Conservation (phyloP, 306 rosid genomes). For the Begonia masoniana region DNA sequence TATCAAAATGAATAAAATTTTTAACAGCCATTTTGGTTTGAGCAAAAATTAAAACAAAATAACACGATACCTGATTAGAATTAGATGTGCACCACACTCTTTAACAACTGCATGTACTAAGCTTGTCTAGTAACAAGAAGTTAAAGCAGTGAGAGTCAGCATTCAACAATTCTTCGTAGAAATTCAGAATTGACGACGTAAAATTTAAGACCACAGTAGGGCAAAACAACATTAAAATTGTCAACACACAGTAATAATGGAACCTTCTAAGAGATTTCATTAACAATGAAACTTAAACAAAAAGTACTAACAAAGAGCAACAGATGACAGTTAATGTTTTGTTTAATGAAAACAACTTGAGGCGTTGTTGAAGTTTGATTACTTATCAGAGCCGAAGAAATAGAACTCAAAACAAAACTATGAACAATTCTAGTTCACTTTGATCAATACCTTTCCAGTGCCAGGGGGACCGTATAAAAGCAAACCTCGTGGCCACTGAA, state of each 20-base stretch:
- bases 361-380: too few relatives aligned
- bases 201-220: background rate
- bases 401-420: too few relatives aligned
- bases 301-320: too few relatives aligned
- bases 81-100: conserved; percentile 75
- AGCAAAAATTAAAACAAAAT: background rate
- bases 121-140: conserved; percentile 44
- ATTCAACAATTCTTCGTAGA: background rate
- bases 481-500: conserved; percentile 84
- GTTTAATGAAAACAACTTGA: too few relatives aligned
- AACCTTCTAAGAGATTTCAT: too few relatives aligned
- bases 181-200: background rate
- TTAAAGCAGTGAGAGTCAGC: conserved; percentile 4
- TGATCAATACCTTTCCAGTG: conserved; percentile 65
- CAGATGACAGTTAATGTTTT: too few relatives aligned
- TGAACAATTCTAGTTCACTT: background rate
- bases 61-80: conserved; percentile 40
- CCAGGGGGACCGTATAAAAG: conserved; percentile 88
- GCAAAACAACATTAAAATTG: too few relatives aligned
- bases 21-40: too few relatives aligned
- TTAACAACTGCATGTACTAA: conserved; percentile 75
- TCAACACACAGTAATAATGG: too few relatives aligned
- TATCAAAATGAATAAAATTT: background rate
- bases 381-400: too few relatives aligned
- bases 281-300: too few relatives aligned